Conservation (phyloP, 768 basidiomycete species). For the Mycena kentingensis region DNA sequence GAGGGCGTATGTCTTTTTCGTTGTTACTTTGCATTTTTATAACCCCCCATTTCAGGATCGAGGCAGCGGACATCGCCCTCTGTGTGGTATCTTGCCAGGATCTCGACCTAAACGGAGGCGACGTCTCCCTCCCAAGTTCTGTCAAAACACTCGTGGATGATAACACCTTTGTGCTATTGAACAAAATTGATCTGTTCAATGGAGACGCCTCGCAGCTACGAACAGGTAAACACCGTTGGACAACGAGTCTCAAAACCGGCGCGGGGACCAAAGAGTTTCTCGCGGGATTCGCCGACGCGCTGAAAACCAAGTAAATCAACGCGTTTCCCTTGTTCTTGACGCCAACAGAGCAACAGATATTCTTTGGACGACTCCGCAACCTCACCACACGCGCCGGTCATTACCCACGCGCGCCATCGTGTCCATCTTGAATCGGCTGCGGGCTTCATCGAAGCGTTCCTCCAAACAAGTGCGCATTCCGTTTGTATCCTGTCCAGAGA, state of each 20-base stretch:
- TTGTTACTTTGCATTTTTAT: slow-evolving; percentile 3
- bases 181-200: slow-evolving; percentile 66
- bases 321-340: neutral
- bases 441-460: slow-evolving; percentile 62
- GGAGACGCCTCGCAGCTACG: neutral
- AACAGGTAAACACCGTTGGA: slow-evolving; percentile 50
- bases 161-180: slow-evolving; percentile 71
- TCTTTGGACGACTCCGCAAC: slow-evolving; percentile 25
- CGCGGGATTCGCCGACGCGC: slow-evolving; percentile 50
- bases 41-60: slow-evolving; percentile 47
- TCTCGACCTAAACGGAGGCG: slow-evolving; percentile 15
- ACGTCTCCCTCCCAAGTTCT: slow-evolving; percentile 43
- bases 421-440: slow-evolving; percentile 70
- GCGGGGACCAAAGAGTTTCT: slow-evolving; percentile 63
- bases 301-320: slow-evolving; percentile 49
- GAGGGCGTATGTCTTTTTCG: slow-evolving; percentile 52
- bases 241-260: slow-evolving; percentile 60
- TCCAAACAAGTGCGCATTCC: slow-evolving; percentile 43
- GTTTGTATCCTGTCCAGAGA: neutral
- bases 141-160: slow-evolving; percentile 52
- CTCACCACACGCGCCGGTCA: slow-evolving; percentile 54
- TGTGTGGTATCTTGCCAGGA: slow-evolving; percentile 78
- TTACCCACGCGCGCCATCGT: slow-evolving; percentile 81
- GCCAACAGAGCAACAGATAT: slow-evolving; percentile 25
- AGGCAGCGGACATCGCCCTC: slow-evolving; percentile 68